Percentiles rank a stretch among this genome's conserved stretches.
These are phyloP conservation scores for Urostyla sp. DNA, from an alignment of 73 alveolate species.

Conservation along the genomic window DNA sequence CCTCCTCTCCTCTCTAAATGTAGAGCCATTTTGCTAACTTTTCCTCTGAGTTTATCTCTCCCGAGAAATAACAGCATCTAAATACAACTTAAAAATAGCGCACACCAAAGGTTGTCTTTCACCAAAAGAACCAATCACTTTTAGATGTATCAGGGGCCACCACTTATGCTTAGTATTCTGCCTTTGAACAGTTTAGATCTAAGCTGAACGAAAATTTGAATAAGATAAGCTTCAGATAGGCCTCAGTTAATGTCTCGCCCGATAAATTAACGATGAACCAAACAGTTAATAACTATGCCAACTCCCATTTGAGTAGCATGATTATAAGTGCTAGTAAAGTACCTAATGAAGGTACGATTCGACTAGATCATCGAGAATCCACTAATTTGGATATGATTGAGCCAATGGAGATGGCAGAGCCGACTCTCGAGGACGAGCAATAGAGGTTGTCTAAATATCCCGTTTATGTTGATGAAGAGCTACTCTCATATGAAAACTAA, in stretches of 20 bases:
- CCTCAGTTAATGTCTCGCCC: neutral
- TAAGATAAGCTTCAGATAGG: neutral
- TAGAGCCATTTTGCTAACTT: slow-evolving; percentile 30
- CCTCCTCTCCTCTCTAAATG: neutral
- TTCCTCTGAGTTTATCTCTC: slow-evolving; percentile 20
- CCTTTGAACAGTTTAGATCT: slow-evolving; percentile 22
- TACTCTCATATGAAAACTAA: neutral
- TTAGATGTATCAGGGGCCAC: slow-evolving; percentile 13
- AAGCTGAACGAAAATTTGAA: slow-evolving; percentile 19
- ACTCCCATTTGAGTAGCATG: neutral
- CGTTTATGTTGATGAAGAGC: neutral
- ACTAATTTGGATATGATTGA: slow-evolving; percentile 8
- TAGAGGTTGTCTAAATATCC: neutral
- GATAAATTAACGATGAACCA: neutral
- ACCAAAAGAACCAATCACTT: neutral
- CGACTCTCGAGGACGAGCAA: neutral
- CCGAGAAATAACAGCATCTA: neutral
- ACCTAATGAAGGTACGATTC: slow-evolving; percentile 15
- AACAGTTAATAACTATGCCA: neutral
- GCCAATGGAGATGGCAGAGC: slow-evolving; percentile 23
- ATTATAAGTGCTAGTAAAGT: neutral
- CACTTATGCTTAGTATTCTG: slow-evolving; percentile 29
- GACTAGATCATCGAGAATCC: slow-evolving; percentile 1
- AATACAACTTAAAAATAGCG: slow-evolving; percentile 3
- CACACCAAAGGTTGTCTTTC: neutral